Evolutionary conservation across 2,329 filamentous ascomycete genomes (phyloP).

Genomic region (Sporothrix humicola): DNA sequence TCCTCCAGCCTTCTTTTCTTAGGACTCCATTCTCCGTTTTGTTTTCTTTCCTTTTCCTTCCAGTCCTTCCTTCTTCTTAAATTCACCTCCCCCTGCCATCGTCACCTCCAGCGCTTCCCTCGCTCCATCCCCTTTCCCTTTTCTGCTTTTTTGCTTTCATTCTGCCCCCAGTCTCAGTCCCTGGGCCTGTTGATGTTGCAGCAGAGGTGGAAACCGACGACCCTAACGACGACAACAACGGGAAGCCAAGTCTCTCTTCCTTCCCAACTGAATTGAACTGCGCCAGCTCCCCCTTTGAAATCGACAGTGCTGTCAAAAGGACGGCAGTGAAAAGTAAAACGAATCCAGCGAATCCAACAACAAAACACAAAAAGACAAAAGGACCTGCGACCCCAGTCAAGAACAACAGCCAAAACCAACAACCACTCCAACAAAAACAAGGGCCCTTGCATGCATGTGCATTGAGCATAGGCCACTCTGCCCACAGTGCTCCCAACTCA

Average conservation of each 20-base stretch:
- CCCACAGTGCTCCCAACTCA: too few relatives aligned
- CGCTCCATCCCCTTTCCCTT: neutral
- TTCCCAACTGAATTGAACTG: neutral
- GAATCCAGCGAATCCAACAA: neutral
- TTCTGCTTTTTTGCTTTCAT: neutral
- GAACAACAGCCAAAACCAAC: neutral
- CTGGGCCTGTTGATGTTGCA: constrained; percentile 20
- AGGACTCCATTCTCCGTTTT: neutral
- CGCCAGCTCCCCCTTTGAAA: neutral
- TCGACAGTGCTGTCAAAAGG: neutral
- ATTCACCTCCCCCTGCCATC: neutral
- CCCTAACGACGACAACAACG: neutral
- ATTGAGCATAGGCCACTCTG: too few relatives aligned
- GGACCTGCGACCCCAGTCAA: neutral
- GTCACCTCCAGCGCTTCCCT: neutral
- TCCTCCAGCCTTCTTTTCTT: neutral
- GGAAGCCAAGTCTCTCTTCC: neutral
- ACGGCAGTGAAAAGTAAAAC: too few relatives aligned
- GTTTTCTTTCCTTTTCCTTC: neutral
- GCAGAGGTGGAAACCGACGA: constrained; percentile 3
- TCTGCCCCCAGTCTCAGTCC: neutral
- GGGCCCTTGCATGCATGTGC: constrained; percentile 6
- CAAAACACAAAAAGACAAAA: neutral
- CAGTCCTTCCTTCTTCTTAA: too few relatives aligned
- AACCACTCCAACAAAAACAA: neutral